Percentiles rank a stretch among this genome's conserved stretches.
phyloP scores from a whole-genome alignment of 1,284 basidiomycete genomes.

The Jaminaea rosea region DNA sequence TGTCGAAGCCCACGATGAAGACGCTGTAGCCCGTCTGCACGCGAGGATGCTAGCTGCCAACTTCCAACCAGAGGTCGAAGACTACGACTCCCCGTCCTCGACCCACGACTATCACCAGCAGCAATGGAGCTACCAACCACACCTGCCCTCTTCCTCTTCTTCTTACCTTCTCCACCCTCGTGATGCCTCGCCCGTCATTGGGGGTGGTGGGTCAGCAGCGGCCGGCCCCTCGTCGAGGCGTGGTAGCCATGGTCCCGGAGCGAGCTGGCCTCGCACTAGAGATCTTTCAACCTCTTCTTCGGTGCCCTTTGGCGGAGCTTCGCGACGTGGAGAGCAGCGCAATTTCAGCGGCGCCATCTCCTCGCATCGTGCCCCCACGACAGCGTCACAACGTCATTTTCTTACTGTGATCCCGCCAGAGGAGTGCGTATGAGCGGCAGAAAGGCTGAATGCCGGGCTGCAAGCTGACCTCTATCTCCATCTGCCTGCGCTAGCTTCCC shows the following conservation, averaged over 20 bases:
- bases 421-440: constrained; percentile 8
- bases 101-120: neutral
- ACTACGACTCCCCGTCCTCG: no score
- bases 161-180: constrained; percentile 1
- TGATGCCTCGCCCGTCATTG: neutral
- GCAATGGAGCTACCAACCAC: neutral
- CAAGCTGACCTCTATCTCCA: neutral
- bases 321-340: neutral
- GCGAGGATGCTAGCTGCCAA: no score
- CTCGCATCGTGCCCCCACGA: constrained; percentile 15
- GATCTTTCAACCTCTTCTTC: neutral
- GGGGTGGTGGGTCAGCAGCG: neutral
- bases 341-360: constrained; percentile 14
- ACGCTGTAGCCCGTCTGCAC: no score
- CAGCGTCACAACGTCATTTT: constrained; percentile 20
- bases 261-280: neutral
- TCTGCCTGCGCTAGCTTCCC: constrained; percentile 7
- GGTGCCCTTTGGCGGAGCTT: neutral
- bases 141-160: neutral
- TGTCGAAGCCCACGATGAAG: no score
- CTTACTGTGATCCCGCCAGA: constrained; percentile 28
- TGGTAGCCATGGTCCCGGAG: neutral
- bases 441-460: neutral
- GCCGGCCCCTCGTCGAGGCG: neutral
- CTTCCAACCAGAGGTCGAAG: no score